Base-by-base conservation (phyloP, 2,329 filamentous ascomycete species). In the Xylaria sp. region DNA sequence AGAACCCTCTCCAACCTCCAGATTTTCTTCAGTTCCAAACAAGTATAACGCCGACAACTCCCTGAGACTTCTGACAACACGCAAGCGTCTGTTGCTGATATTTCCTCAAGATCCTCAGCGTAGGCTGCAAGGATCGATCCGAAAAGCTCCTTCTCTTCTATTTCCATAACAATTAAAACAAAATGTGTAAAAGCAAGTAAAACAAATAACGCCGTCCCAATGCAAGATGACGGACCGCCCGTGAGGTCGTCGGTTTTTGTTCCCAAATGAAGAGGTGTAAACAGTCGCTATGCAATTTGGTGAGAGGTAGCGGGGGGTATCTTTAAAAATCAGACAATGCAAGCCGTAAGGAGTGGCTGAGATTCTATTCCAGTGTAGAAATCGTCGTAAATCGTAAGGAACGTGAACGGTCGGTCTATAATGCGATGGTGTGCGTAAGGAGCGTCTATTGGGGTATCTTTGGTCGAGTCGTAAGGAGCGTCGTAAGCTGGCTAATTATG, bases 241-340 rank as follows among this genome's bases (percentile, higher is more conserved):
- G 58, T 39, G 48, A 63, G 55, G 61, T 66, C 63, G 62, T 61
- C 56, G 46, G 58, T 66, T 67, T 67, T 61, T 57, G 53, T 57
- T 60, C 60, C 63, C 65, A 52, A 51, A 63, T 59, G 52, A 64
- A 69, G 62, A 61, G 53, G 51, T 65, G 60, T 68, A 75, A 76
- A 76, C 74, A 78, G 76, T 77, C 78, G 79, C 79, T 80, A 81
- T 82, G 79, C 78, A 80, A 72, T 77, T 76, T 76, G 74, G 75
- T 60, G 73, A 75, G 75, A 70, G 70, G 74, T 65, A 68, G 56
- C 47, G 47, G 54, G 48, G 65, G 68, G 66, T 69, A 71, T 72
- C 67, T 54, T 67, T 57, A 58, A 64, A 62, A 65, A 67, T 65
- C 62, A 68, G 62, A 66, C 63, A 63, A 64, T 68, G 64, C 63